Conservation (phyloP, 2,329 filamentous ascomycete species). For the Drechslera avenae region DNA sequence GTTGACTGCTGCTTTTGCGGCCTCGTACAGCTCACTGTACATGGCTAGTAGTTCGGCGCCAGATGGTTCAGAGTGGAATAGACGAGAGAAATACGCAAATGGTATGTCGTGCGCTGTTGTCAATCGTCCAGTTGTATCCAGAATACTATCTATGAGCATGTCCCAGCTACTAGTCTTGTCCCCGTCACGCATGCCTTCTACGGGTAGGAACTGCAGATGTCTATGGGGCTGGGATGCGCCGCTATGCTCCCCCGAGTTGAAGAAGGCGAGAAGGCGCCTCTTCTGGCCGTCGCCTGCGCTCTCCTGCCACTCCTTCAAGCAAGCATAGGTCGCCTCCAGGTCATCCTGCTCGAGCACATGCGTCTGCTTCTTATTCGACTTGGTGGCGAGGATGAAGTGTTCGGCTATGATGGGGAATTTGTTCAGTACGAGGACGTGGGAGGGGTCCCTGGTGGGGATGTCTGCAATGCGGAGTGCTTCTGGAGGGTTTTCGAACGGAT, state of each 20-base stretch:
- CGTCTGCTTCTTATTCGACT: conserved; percentile 67
- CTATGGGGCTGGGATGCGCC: conserved; percentile 74
- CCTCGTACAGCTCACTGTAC: conserved; percentile 44
- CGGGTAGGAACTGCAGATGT: conserved; percentile 73
- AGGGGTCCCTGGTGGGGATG: conserved; percentile 50
- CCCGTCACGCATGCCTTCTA: conserved; percentile 63
- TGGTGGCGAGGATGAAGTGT: conserved; percentile 74
- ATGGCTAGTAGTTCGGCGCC: conserved; percentile 39
- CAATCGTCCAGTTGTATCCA: conserved; percentile 9
- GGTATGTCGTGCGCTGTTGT: conserved; percentile 48
- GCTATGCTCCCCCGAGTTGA: conserved; percentile 71
- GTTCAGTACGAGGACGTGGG: conserved; percentile 72
- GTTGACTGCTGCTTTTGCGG: conserved; percentile 43
- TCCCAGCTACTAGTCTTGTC: conserved; percentile 50
- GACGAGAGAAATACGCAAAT: conserved; percentile 56
- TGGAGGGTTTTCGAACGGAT: conserved; percentile 69
- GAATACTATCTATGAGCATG: conserved; percentile 55
- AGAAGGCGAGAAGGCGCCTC: conserved; percentile 66
- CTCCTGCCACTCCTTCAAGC: conserved; percentile 62
- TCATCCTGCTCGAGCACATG: conserved; percentile 66
- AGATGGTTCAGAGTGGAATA: conserved; percentile 50
- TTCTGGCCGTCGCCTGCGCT: conserved; percentile 22
- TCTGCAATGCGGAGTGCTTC: conserved; percentile 60
- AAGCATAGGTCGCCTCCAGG: conserved; percentile 65
- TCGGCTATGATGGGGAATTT: conserved; percentile 74